Evolutionary conservation across 345 rosid species (phyloP).

Genomic region (Abelmoschus esculentus): DNA sequence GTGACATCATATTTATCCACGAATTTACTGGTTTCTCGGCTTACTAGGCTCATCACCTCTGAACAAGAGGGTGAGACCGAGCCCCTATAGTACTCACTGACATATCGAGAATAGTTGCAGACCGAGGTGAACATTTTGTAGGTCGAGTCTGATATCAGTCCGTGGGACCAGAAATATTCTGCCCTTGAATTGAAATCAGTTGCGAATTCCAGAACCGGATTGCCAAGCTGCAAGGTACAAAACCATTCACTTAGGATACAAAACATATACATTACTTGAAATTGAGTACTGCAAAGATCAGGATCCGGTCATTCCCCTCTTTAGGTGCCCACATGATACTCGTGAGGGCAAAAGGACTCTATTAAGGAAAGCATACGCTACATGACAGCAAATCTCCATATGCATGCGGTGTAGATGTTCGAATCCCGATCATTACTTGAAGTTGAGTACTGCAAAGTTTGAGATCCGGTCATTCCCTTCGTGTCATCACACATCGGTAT

Average conservation of each 20-base stretch:
- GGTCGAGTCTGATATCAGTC: conserved; percentile 60
- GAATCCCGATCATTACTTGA: too few species aligned
- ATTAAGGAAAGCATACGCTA: neutral
- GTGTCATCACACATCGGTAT: too few species aligned
- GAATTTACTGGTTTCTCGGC: conserved; percentile 52
- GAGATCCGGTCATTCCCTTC: too few species aligned
- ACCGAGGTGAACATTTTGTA: conserved; percentile 50
- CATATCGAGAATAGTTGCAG: conserved; percentile 61
- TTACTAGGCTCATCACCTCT: conserved; percentile 50
- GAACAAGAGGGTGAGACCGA: conserved; percentile 46
- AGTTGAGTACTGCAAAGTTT: too few species aligned
- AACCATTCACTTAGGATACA: neutral
- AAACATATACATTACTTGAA: neutral
- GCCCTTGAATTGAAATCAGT: conserved; percentile 71
- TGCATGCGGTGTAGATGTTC: too few species aligned
- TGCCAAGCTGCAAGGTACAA: conserved; percentile 41
- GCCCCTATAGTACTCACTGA: conserved; percentile 49
- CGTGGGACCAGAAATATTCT: conserved; percentile 77
- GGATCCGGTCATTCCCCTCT: neutral
- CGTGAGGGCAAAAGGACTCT: too few species aligned
- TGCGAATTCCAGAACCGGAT: conserved; percentile 55
- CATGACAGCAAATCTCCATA: neutral
- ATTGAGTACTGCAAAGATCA: neutral
- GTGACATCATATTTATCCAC: conserved; percentile 74
- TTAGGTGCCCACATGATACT: too few species aligned